Conservation (phyloP, 495 filamentous ascomycete genomes). For the Coniosporium apollinis region DNA sequence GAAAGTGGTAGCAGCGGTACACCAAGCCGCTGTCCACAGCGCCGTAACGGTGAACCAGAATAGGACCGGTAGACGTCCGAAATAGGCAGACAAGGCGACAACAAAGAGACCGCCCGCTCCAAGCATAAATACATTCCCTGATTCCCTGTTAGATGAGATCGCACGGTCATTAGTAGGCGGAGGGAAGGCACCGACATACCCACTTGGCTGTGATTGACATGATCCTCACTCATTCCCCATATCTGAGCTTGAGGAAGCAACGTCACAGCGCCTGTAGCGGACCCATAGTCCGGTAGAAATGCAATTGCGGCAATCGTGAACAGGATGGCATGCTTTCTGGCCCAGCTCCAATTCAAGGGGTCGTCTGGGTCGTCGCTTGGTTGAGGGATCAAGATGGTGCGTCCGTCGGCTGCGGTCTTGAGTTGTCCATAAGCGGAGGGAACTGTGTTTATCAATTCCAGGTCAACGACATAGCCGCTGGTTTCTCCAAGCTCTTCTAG, state of each 20-base stretch:
- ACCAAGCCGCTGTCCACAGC: slow-evolving; percentile 35
- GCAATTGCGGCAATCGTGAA: slow-evolving; percentile 34
- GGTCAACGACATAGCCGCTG: slow-evolving; percentile 10
- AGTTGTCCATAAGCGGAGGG: slow-evolving; percentile 7
- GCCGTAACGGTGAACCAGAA: slow-evolving; percentile 38
- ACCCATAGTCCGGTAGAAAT: slow-evolving; percentile 42
- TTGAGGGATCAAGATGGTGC: slow-evolving; percentile 42
- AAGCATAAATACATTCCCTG: slow-evolving; percentile 41
- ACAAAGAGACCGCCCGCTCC: slow-evolving; percentile 39
- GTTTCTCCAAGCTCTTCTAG: slow-evolving; percentile 11
- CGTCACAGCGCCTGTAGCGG: slow-evolving; percentile 36
- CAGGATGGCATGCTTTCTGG: slow-evolving; percentile 37
- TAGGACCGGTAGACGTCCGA: slow-evolving; percentile 43
- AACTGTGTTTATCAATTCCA: slow-evolving; percentile 8
- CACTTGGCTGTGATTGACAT: slow-evolving; percentile 39
- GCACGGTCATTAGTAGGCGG: no score
- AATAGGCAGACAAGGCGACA: slow-evolving; percentile 38
- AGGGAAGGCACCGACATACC: no score
- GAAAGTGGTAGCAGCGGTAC: slow-evolving; percentile 34
- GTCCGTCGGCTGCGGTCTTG: slow-evolving; percentile 15
- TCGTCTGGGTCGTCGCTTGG: slow-evolving; percentile 38
- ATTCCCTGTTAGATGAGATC: slow-evolving; percentile 1
- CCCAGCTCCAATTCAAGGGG: slow-evolving; percentile 40
- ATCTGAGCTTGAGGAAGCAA: slow-evolving; percentile 34
- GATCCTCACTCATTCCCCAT: slow-evolving; percentile 30